These are phyloP conservation scores for Barbatosphaeria neglecta DNA, from an alignment of 495 filamentous ascomycete species.

Conservation along the genomic window DNA sequence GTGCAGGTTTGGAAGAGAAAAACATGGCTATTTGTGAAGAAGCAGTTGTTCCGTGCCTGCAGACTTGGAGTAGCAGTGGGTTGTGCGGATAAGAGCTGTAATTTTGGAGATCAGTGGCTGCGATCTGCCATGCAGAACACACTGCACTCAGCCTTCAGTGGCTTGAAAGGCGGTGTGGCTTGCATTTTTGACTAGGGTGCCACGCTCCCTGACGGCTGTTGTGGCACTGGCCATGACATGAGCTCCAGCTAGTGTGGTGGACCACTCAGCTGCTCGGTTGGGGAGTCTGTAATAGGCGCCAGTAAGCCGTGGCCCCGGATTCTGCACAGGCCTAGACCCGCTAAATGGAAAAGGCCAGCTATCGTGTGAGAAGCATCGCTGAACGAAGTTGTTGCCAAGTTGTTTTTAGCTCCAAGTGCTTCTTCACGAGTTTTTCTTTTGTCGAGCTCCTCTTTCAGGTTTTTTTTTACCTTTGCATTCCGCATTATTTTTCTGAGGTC, in stretches of 20 bases:
- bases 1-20: not conserved
- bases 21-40: not conserved
- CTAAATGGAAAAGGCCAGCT: conserved; percentile 1
- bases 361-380: no score
- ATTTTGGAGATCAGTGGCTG: not conserved
- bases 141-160: no score
- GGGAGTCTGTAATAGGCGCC: not conserved
- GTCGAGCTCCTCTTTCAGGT: conserved; percentile 3
- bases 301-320: not conserved
- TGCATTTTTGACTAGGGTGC: not conserved
- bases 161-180: not conserved
- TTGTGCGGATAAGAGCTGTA: not conserved
- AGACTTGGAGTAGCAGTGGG: not conserved
- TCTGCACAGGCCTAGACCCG: not conserved
- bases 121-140: not conserved
- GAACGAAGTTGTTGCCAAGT: not conserved
- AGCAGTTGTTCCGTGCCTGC: not conserved
- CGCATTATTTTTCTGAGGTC: not conserved
- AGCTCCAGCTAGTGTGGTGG: not conserved
- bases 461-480: not conserved
- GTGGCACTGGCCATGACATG: no score
- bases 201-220: no score
- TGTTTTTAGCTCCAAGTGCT: not conserved
- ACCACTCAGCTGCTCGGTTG: not conserved
- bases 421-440: not conserved